Evolutionary conservation across 2,329 filamentous ascomycete genomes (phyloP).

Genomic region (Epichloe bromicola): DNA sequence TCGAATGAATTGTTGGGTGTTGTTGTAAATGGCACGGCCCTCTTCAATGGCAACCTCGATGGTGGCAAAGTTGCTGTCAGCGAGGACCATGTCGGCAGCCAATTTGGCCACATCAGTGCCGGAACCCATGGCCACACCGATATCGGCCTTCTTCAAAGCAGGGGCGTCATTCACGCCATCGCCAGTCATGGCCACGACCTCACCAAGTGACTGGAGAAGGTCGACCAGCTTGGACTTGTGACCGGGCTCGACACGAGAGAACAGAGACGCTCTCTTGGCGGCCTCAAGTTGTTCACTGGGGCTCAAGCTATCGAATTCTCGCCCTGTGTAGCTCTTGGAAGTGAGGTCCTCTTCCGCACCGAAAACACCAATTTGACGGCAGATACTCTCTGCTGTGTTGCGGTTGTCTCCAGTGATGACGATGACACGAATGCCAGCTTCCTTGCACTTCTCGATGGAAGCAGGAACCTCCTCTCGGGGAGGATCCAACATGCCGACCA

Average conservation of each 20-base stretch:
- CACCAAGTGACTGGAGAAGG: conserved; percentile 78
- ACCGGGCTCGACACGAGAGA: conserved; percentile 87
- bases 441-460: conserved; percentile 79
- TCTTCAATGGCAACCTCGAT: conserved; percentile 95
- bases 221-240: conserved; percentile 99
- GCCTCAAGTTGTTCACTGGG: conserved; percentile 70
- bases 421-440: conserved; percentile 89
- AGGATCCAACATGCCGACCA: conserved; percentile 94
- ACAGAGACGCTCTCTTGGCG: conserved; percentile 74
- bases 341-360: conserved; percentile 64
- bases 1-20: conserved; percentile 98
- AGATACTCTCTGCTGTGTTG: conserved; percentile 95
- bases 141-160: conserved; percentile 95
- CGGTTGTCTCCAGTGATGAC: conserved; percentile 98
- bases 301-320: conserved; percentile 81
- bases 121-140: conserved; percentile 96
- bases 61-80: conserved; percentile 97
- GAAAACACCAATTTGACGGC: conserved; percentile 93
- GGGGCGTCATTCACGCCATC: conserved; percentile 98
- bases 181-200: conserved; percentile 98
- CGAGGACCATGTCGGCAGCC: conserved; percentile 95
- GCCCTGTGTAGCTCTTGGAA: conserved; percentile 90
- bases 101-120: conserved; percentile 95
- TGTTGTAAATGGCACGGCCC: conserved; percentile 97
- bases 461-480: conserved; percentile 80